These are phyloP conservation scores for Podaxis pistillaris DNA, from an alignment of 768 basidiomycete genomes.

Conservation along the genomic window DNA sequence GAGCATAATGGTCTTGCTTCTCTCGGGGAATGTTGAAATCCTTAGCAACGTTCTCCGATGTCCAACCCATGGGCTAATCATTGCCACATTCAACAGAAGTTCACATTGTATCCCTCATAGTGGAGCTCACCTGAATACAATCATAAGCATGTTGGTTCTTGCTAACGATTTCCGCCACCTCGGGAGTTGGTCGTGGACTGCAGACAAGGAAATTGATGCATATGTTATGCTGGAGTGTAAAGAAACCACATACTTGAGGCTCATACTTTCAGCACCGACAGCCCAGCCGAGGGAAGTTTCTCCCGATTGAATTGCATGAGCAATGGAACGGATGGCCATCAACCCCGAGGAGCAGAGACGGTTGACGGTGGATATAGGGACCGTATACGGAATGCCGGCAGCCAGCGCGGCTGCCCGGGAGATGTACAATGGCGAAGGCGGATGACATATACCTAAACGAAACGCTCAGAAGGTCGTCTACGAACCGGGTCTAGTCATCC, in stretches of 20 bases:
- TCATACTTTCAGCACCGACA: slow-evolving; percentile 82
- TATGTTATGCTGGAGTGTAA: not conserved
- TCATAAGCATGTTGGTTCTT: slow-evolving; percentile 66
- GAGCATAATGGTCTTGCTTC: slow-evolving; percentile 87
- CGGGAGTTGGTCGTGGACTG: slow-evolving; percentile 75
- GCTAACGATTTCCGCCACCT: slow-evolving; percentile 57
- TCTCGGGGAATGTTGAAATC: slow-evolving; percentile 73
- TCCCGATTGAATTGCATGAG: slow-evolving; percentile 79
- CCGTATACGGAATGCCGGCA: slow-evolving; percentile 83
- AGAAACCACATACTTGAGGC: slow-evolving; percentile 54
- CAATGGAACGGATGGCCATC: slow-evolving; percentile 89
- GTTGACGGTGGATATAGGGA: slow-evolving; percentile 91
- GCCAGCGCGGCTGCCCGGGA: slow-evolving; percentile 86
- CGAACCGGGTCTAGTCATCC: slow-evolving; percentile 19
- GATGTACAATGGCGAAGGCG: slow-evolving; percentile 76
- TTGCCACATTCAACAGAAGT: not conserved
- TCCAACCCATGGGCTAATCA: slow-evolving; percentile 90
- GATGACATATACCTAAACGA: slow-evolving; percentile 72
- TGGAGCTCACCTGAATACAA: slow-evolving; percentile 60
- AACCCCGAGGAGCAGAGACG: slow-evolving; percentile 92
- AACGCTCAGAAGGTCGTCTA: not conserved
- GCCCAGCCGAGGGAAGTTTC: slow-evolving; percentile 89
- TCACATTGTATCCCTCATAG: not conserved
- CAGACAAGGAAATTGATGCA: not conserved
- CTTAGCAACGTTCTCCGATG: slow-evolving; percentile 87